Evolutionary conservation across 306 rosid species (phyloP).

Genomic region (Lablab purpureus): DNA sequence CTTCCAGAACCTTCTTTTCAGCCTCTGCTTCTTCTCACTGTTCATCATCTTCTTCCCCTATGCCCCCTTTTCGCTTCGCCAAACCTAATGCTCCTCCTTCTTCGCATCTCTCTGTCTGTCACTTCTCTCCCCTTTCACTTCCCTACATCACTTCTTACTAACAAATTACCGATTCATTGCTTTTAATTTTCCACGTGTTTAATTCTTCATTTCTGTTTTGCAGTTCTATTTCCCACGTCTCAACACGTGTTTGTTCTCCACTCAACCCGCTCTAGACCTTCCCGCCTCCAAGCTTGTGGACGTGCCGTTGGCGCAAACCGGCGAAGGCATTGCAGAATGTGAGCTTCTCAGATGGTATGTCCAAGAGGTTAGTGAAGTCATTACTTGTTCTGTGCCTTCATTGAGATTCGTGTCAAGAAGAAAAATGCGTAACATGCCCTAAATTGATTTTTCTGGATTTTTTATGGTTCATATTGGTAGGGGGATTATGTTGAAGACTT

Average conservation of each 20-base stretch:
- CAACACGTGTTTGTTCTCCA: conserved; percentile 61
- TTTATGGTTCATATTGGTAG: conserved; percentile 55
- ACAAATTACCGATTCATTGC: neutral
- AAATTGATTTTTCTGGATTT: neutral
- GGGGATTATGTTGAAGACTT: conserved; percentile 88
- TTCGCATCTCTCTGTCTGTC: conserved; percentile 42
- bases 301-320: conserved; percentile 95
- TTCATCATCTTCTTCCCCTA: neutral
- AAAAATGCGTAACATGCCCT: too few relatives aligned
- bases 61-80: conserved; percentile 37
- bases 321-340: conserved; percentile 99
- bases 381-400: neutral
- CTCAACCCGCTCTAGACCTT: conserved; percentile 56
- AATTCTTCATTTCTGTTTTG: conserved; percentile 22
- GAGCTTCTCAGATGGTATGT: conserved; percentile 98
- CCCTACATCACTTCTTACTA: neutral
- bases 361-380: conserved; percentile 67
- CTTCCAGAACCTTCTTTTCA: conserved; percentile 38
- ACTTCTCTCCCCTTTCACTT: neutral
- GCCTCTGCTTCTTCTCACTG: conserved; percentile 15
- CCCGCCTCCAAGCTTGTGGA: conserved; percentile 62
- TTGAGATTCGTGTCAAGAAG: neutral
- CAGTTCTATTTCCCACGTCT: conserved; percentile 48
- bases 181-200: neutral
- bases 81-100: conserved; percentile 33